phyloP scores from a whole-genome alignment of 116 monocot species.

The Zostera marina region DNA sequence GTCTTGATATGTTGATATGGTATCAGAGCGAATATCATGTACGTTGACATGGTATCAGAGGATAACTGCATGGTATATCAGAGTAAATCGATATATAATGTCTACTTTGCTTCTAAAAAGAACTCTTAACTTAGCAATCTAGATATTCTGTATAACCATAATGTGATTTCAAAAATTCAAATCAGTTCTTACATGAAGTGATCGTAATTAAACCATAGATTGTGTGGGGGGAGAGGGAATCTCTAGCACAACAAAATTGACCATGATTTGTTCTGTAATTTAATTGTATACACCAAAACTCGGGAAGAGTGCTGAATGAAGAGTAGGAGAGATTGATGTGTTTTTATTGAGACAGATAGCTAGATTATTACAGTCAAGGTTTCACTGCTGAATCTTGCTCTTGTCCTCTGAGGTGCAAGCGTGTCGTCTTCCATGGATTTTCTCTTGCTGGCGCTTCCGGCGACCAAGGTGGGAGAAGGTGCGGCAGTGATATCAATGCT shows the following conservation, averaged over 20 bases:
- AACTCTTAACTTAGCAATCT: no score
- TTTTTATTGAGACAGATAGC: background rate
- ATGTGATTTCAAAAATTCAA: no score
- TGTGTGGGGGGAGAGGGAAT: no score
- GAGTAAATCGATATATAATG: no score
- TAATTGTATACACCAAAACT: conserved; percentile 11
- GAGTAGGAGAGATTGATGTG: background rate
- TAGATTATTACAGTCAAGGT: conserved; percentile 5
- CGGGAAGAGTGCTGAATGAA: background rate
- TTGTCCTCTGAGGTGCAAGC: conserved; percentile 27
- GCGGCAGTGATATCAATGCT: background rate
- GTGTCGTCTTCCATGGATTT: conserved; percentile 33
- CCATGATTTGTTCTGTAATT: background rate
- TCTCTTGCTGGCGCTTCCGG: conserved; percentile 26
- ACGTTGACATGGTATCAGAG: no score
- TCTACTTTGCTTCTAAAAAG: no score
- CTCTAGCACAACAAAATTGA: conserved; percentile 6
- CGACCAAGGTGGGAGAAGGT: background rate
- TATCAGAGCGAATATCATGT: no score
- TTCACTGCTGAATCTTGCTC: conserved; percentile 25
- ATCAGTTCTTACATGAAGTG: no score
- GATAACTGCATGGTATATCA: no score
- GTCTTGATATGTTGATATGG: no score
- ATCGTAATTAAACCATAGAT: no score
- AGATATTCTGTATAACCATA: no score